Conservation (phyloP, 495 filamentous ascomycete species). For the Articulospora tetracladia region DNA sequence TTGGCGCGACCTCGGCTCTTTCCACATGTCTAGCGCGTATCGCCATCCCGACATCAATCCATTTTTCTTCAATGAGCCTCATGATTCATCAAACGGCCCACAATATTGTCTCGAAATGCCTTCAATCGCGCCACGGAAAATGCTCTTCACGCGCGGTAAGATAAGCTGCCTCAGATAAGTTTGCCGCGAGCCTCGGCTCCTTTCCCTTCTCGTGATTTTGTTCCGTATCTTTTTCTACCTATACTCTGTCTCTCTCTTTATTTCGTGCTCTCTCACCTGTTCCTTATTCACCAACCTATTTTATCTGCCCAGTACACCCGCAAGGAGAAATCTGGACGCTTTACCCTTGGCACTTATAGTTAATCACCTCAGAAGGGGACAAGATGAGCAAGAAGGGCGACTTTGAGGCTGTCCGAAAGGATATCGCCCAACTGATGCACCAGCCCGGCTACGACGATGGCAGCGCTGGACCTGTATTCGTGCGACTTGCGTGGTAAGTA, state of each 20-base stretch:
- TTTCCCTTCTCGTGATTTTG: neutral
- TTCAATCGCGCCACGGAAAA: neutral
- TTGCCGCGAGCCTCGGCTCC: conserved; percentile 17
- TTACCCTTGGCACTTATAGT: neutral
- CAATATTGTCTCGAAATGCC: conserved; percentile 2
- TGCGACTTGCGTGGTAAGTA: conserved; percentile 57
- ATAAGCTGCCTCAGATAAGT: neutral
- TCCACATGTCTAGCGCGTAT: neutral
- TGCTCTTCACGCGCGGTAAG: conserved; percentile 13
- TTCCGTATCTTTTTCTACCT: conserved; percentile 10
- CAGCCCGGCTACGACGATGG: conserved; percentile 62
- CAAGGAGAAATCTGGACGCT: neutral
- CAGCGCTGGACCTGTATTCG: conserved; percentile 56
- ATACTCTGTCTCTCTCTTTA: neutral
- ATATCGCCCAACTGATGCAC: conserved; percentile 50
- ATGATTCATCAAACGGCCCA: conserved; percentile 10
- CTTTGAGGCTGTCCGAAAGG: conserved; percentile 49
- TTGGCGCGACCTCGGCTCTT: conserved; percentile 2
- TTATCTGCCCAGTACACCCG: neutral
- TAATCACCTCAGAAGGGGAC: neutral
- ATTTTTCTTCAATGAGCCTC: neutral
- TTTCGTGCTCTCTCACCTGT: neutral
- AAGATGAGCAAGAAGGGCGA: conserved; percentile 31
- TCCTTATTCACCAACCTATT: neutral
- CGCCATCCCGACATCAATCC: neutral